Base-by-base conservation (phyloP, 2,329 filamentous ascomycete genomes). In the Ophiostoma populinum region DNA sequence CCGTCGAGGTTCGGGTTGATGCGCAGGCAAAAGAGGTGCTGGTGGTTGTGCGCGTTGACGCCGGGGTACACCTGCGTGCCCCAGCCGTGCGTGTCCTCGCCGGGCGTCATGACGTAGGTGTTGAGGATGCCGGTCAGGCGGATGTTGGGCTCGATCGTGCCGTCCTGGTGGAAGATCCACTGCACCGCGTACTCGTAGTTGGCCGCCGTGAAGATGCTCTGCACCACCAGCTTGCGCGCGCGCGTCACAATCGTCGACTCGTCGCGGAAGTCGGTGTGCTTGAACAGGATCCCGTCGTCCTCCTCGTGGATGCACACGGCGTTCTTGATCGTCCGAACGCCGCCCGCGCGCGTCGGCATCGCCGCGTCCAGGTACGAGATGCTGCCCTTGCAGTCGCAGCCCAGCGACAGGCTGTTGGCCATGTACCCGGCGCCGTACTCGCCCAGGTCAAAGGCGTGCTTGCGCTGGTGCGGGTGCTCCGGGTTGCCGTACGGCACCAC, bases 261-360 rank as follows among this genome's bases (percentile, higher is more conserved):
- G 49, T 93, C 85, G 24, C 86, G 71, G 68, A 92, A 93, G 55
- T 93, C 86, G 8, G 75, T 85, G 57, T 92, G 82, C 59, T 94
- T 94, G 69, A 92, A 93, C 1, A 93, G 63, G 39, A 93, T 90
- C 6, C 86, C 86, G 2, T 72, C 70, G 44, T 93, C 86, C 58
- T 94, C 86, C 53, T 94, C 86, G 55, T 94, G 86, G 43, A 94
- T 86, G 53, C 86, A 93, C 44, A 93, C 78, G 20, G 86, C 86
- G 49, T 93, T 93, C 62, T 90, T 86, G 59, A 93, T 82, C 2
- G 75, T 79, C 4, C 75, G 73, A 17, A 80, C 63, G 8, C 70
- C 67, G 16, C 86, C 86, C 2, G 75, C 70, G 9, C 74, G 67
- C 40, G 83, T 82, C 24, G 85, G 78, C 51, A 93, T 90, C 6